Base-by-base conservation (phyloP, 352 stramenopile species). In the Paralagenidium karlingii region DNA sequence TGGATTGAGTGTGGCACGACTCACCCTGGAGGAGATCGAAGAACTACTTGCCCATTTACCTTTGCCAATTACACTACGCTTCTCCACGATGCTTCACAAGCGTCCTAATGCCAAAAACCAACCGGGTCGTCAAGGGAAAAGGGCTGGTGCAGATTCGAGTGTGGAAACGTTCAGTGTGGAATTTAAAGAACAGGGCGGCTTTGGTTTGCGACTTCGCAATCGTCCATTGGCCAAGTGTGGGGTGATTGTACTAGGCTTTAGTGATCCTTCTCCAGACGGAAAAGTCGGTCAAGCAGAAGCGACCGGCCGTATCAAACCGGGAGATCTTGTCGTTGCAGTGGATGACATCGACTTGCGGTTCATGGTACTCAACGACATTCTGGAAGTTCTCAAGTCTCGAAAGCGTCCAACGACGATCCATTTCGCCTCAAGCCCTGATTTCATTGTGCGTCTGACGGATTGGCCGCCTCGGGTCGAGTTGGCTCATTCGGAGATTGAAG, bases 391-490 rank as follows among this genome's bases (percentile, higher is more conserved):
- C 11, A 63, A 71, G 11, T 66, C 70, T 16, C 53, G 63, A 10
- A 91, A 65, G 29, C 69, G 77, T 2, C 77, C 77, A 28, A 68
- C 63, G 25, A 81, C 65, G 38, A 55, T 91, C 32, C 64, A 84
- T 21, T 88, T 91, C 40, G 74, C 68, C 1, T 57, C 63, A 3
- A 91, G 69, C 43, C 77, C 77, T 0, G 77, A 91, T 40, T 58
- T 65, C 8, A 70, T 91, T 34, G 66, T 91, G 32, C 83, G 68
- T 43, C 45, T 91, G 24, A 68, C 64, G 0, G 59, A 82, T 15
- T 91, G 77, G 77, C 77, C 77, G n/a, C 77, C 77, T 18, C 82
- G 88, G 66, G 58, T 91, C 16, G 71, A 86, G 40, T 48, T 80
- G 32, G n/a, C n/a, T n/a, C n/a, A n/a, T n/a, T n/a, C n/a, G n/a